A percentile compares a stretch with the other conserved stretches of the same genome.
phyloP scores from a whole-genome alignment of 2,329 filamentous ascomycete species.

The Calonectria leucothoes region DNA sequence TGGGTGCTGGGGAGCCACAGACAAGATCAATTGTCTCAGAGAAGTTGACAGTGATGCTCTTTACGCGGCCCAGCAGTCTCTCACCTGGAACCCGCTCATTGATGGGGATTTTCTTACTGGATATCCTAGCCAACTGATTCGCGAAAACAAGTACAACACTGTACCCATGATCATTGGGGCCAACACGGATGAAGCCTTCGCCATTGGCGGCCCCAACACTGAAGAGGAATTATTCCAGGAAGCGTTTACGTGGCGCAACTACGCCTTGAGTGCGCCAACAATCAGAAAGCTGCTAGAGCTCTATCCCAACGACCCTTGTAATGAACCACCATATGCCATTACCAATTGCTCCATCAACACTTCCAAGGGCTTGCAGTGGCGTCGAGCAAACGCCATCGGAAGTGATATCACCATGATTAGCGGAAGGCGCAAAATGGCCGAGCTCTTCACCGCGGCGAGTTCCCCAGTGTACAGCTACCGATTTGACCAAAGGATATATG shows the following conservation, averaged over 20 bases:
- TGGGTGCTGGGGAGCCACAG: slow-evolving; percentile 46
- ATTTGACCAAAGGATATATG: slow-evolving; percentile 60
- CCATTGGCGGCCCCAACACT: slow-evolving; percentile 53
- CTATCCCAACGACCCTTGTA: slow-evolving; percentile 61
- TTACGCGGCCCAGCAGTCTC: slow-evolving; percentile 48
- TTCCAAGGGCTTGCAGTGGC: slow-evolving; percentile 54
- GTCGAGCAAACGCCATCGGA: slow-evolving; percentile 58
- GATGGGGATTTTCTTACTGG: slow-evolving; percentile 61
- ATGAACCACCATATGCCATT: slow-evolving; percentile 53
- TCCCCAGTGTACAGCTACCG: slow-evolving; percentile 59
- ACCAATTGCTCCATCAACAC: slow-evolving; percentile 33
- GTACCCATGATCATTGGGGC: slow-evolving; percentile 60
- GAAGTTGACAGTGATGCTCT: slow-evolving; percentile 45
- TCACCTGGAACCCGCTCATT: slow-evolving; percentile 56
- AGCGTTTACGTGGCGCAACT: slow-evolving; percentile 54
- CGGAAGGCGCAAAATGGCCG: slow-evolving; percentile 57
- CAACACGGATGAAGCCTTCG: slow-evolving; percentile 61
- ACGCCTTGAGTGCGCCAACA: slow-evolving; percentile 57
- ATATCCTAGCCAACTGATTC: slow-evolving; percentile 59
- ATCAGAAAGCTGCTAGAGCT: slow-evolving; percentile 57
- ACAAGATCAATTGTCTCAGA: slow-evolving; percentile 53
- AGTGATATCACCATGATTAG: slow-evolving; percentile 62
- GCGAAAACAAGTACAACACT: slow-evolving; percentile 53
- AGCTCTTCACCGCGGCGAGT: slow-evolving; percentile 50
- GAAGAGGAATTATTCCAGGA: slow-evolving; percentile 54